phyloP scores from a whole-genome alignment of 345 rosid species.

The Gynandropsis gynandra region DNA sequence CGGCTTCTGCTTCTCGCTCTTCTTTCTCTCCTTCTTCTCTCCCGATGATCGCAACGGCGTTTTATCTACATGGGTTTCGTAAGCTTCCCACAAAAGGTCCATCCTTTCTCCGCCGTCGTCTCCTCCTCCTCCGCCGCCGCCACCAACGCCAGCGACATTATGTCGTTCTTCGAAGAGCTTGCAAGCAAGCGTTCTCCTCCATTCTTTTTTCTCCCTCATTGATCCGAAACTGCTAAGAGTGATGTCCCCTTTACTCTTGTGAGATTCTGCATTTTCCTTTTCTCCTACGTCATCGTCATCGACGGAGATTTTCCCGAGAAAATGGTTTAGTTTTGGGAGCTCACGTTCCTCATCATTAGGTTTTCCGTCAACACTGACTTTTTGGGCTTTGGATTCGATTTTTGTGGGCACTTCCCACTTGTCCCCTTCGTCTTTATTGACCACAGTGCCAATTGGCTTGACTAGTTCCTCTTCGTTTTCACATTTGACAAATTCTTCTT shows the following conservation, averaged over 20 bases:
- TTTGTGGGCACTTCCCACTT: slow-evolving; percentile 24
- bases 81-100: slow-evolving; percentile 93
- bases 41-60: slow-evolving; percentile 6
- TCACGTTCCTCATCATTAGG: slow-evolving; percentile 22
- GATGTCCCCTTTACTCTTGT: slow-evolving; percentile 18
- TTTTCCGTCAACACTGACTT: slow-evolving; percentile 19
- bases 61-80: slow-evolving; percentile 48
- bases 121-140: slow-evolving; percentile 24
- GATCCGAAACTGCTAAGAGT: slow-evolving; percentile 57
- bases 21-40: slow-evolving; percentile 24
- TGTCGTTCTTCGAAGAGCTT: slow-evolving; percentile 89
- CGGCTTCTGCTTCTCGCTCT: slow-evolving; percentile 30
- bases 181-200: slow-evolving; percentile 95
- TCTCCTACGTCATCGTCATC: slow-evolving; percentile 15
- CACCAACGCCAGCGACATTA: slow-evolving; percentile 28
- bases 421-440: slow-evolving; percentile 38
- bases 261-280: slow-evolving; percentile 16
- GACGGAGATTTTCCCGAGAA: slow-evolving; percentile 20
- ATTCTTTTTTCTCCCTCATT: slow-evolving; percentile 81
- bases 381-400: slow-evolving; percentile 47
- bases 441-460: slow-evolving; percentile 32
- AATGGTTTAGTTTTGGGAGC: slow-evolving; percentile 23
- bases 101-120: slow-evolving; percentile 42
- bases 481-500: slow-evolving; percentile 33
- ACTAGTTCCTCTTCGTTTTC: slow-evolving; percentile 44